phyloP scores from a whole-genome alignment of 2,329 filamentous ascomycete genomes.

The Cyphellophora europaea region DNA sequence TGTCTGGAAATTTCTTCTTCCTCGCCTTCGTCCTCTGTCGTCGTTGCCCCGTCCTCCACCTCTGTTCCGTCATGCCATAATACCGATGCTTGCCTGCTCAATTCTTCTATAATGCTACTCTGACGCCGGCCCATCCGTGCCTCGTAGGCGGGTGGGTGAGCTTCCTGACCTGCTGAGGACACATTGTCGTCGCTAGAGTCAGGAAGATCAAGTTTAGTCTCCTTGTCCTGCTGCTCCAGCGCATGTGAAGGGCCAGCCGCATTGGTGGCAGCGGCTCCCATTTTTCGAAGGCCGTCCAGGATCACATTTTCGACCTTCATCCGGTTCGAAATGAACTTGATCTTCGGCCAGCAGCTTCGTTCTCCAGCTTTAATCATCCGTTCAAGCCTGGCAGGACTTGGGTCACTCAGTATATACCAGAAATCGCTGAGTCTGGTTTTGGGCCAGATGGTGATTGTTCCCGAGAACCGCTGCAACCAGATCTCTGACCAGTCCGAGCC shows the following conservation, averaged over 20 bases:
- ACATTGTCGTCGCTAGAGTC: conserved; percentile 4
- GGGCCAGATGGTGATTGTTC: conserved; percentile 95
- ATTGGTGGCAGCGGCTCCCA: conserved; percentile 19
- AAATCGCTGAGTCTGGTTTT: conserved; percentile 73
- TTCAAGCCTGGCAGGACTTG: conserved; percentile 62
- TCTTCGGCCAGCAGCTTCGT: conserved; percentile 79
- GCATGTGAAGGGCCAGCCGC: conserved; percentile 10
- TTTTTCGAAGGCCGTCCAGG: conserved; percentile 41
- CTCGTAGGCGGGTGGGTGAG: not conserved
- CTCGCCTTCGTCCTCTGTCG: conserved; percentile 35
- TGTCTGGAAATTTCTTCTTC: conserved; percentile 17
- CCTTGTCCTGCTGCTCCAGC: conserved; percentile 8
- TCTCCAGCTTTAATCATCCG: conserved; percentile 87
- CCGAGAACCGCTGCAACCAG: conserved; percentile 90
- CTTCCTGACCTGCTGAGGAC: conserved; percentile 6
- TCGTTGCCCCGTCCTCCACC: conserved; percentile 33
- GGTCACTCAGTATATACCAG: conserved; percentile 76
- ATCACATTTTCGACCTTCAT: conserved; percentile 70
- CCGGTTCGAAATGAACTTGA: conserved; percentile 83
- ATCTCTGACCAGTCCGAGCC: conserved; percentile 96
- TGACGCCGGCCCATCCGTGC: conserved; percentile 9
- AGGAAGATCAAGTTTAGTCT: not conserved
- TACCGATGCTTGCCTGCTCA: conserved; percentile 36
- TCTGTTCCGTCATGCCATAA: conserved; percentile 38
- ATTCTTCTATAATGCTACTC: conserved; percentile 31